Evolutionary conservation across 169 alveolate species (phyloP).

Genomic region (Plasmodium malariae): DNA sequence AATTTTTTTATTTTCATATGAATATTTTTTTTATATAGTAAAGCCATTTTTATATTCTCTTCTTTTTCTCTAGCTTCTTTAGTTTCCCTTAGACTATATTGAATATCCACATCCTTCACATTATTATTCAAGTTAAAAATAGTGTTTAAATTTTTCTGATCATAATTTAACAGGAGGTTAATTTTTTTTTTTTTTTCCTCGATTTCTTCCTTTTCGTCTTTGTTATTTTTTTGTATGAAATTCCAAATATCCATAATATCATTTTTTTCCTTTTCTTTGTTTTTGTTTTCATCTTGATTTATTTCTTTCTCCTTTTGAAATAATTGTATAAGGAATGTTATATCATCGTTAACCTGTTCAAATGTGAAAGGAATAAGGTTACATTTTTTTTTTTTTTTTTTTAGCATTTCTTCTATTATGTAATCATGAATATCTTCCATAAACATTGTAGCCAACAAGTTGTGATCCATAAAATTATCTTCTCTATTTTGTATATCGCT

Average conservation of each 20-base stretch:
- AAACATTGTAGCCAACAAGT: not conserved
- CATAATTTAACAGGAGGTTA: slow-evolving; percentile 31
- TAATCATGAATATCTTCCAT: slow-evolving; percentile 59
- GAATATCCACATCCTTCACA: slow-evolving; percentile 43
- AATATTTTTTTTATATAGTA: slow-evolving; percentile 44
- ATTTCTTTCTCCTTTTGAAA: not conserved
- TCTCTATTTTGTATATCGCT: not conserved
- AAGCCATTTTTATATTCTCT: slow-evolving; percentile 44
- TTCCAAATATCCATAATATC: slow-evolving; percentile 56
- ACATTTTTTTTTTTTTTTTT: slow-evolving; percentile 35
- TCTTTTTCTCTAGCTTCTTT: slow-evolving; percentile 47
- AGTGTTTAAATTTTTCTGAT: slow-evolving; percentile 24
- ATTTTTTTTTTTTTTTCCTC: slow-evolving; percentile 55
- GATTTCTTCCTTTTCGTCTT: slow-evolving; percentile 33
- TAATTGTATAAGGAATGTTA: not conserved
- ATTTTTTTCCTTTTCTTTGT: not conserved
- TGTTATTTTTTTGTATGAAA: slow-evolving; percentile 37
- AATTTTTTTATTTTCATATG: slow-evolving; percentile 40
- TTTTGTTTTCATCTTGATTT: not conserved
- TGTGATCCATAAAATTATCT: no score
- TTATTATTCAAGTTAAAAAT: slow-evolving; percentile 23
- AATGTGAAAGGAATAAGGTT: slow-evolving; percentile 47
- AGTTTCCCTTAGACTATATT: slow-evolving; percentile 52
- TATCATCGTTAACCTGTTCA: slow-evolving; percentile 10
- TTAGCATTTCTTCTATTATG: slow-evolving; percentile 26